These are phyloP conservation scores for Candida ortonii DNA, from an alignment of 805 yeast species.

Conservation along the genomic window DNA sequence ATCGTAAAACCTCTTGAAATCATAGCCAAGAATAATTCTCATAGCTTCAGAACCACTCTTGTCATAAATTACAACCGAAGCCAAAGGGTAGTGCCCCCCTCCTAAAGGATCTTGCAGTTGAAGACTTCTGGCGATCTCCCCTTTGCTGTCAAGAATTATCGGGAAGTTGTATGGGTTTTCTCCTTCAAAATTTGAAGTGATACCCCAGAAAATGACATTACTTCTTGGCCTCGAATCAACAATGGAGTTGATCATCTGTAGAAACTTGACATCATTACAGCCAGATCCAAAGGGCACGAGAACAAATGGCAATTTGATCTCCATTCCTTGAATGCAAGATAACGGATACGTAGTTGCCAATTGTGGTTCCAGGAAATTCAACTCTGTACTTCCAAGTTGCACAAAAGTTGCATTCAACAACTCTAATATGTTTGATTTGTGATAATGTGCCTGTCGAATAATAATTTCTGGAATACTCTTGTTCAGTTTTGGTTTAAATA, in stretches of 20 bases:
- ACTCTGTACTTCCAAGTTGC: too few species aligned
- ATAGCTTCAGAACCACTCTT: slow-evolving; percentile 21
- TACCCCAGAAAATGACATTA: slow-evolving; percentile 17
- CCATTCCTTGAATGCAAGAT: slow-evolving; percentile 2
- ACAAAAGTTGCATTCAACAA: too few species aligned
- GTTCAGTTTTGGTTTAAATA: slow-evolving; percentile 2
- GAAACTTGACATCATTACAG: slow-evolving; percentile 12
- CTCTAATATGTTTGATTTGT: slow-evolving; percentile 15
- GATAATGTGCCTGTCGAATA: slow-evolving; percentile 22
- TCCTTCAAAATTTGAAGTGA: slow-evolving; percentile 20
- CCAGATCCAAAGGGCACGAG: slow-evolving; percentile 19
- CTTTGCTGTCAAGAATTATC: slow-evolving; percentile 28
- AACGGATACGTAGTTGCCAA: too few species aligned
- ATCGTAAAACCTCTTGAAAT: slow-evolving; percentile 21
- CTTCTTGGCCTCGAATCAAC: slow-evolving; percentile 1
- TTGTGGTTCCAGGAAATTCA: slow-evolving; percentile 8
- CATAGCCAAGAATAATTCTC: slow-evolving; percentile 28
- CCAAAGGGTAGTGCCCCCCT: slow-evolving; percentile 34
- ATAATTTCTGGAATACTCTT: slow-evolving; percentile 14
- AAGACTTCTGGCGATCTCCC: slow-evolving; percentile 24
- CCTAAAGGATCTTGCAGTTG: slow-evolving; percentile 33
- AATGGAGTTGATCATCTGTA: slow-evolving; percentile 9
- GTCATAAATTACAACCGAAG: slow-evolving; percentile 29
- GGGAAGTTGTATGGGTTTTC: slow-evolving; percentile 24
- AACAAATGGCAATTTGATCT: slow-evolving; percentile 10